Conservation (phyloP, 2,329 filamentous ascomycete species). For the Piedraia hortae region DNA sequence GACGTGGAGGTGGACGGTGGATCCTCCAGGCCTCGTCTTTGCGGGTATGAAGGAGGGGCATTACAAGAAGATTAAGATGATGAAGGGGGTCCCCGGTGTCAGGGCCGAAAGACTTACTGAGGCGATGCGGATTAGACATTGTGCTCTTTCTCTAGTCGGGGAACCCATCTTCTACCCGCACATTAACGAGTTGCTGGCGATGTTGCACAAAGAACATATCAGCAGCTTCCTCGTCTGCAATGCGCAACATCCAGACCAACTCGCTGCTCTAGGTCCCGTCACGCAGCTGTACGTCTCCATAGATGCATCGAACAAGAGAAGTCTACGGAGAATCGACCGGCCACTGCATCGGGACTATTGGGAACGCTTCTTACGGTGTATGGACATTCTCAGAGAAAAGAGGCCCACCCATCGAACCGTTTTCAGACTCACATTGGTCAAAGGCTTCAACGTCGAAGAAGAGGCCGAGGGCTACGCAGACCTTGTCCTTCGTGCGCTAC, state of each 20-base stretch:
- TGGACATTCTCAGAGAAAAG: conserved; percentile 66
- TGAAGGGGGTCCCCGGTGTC: conserved; percentile 79
- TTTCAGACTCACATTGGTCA: conserved; percentile 82
- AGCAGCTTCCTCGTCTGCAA: conserved; percentile 93
- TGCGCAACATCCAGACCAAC: conserved; percentile 79
- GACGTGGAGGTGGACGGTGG: conserved; percentile 88
- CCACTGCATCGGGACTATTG: conserved; percentile 90
- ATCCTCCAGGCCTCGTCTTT: conserved; percentile 73
- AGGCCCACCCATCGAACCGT: conserved; percentile 73
- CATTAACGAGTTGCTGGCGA: conserved; percentile 68
- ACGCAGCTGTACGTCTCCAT: conserved; percentile 94
- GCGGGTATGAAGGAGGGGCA: conserved; percentile 71
- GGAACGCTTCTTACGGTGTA: conserved; percentile 77
- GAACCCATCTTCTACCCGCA: conserved; percentile 98
- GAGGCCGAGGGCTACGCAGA: conserved; percentile 76
- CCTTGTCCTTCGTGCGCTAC: conserved; percentile 60
- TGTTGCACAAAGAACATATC: conserved; percentile 67
- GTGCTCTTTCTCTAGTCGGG: conserved; percentile 71
- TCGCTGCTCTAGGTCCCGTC: conserved; percentile 54
- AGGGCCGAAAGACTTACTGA: conserved; percentile 76
- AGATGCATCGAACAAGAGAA: conserved; percentile 75
- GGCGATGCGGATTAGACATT: conserved; percentile 80
- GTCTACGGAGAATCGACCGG: conserved; percentile 63
- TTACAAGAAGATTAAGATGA: conserved; percentile 94
- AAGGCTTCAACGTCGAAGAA: conserved; percentile 92